Percentiles rank a stretch among this genome's conserved stretches.
Evolutionary conservation across 495 filamentous ascomycete genomes (phyloP).

Genomic region (Aspergillus bertholletiae): DNA sequence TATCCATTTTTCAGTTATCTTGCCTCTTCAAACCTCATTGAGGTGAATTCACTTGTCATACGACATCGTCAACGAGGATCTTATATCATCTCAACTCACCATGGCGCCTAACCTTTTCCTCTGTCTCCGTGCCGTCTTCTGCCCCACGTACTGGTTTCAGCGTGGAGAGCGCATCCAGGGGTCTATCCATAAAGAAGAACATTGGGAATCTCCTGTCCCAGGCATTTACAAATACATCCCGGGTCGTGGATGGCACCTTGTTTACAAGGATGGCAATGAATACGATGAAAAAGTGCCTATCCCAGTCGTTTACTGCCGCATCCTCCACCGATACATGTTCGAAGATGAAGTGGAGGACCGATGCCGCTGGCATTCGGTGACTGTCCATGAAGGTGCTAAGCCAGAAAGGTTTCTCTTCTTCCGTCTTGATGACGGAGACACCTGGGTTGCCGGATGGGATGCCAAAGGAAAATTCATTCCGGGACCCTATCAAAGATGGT

Average conservation of each 20-base stretch:
- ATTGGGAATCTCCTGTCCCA: constrained; percentile 44
- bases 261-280: constrained; percentile 34
- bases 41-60: constrained; percentile 1
- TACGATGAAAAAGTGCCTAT: constrained; percentile 36
- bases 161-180: constrained; percentile 35
- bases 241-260: constrained; percentile 42
- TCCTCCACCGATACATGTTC: constrained; percentile 46
- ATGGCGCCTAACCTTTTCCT: constrained; percentile 49
- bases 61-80: neutral
- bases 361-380: constrained; percentile 39
- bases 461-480: constrained; percentile 40
- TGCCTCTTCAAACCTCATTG: constrained; percentile 3
- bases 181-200: constrained; percentile 36
- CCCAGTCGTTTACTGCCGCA: constrained; percentile 44
- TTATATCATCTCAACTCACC: neutral
- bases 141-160: constrained; percentile 45
- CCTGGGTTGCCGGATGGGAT: constrained; percentile 46
- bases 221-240: constrained; percentile 45
- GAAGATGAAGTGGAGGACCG: constrained; percentile 41
- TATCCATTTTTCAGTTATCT: constrained; percentile 3
- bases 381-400: constrained; percentile 29
- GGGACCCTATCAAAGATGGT: constrained; percentile 45
- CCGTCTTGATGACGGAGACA: constrained; percentile 38
- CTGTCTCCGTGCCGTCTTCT: constrained; percentile 38
- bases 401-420: constrained; percentile 41